Evolutionary conservation across 2,329 filamentous ascomycete genomes (phyloP).

Genomic region (Plenodomus tracheiphilus): DNA sequence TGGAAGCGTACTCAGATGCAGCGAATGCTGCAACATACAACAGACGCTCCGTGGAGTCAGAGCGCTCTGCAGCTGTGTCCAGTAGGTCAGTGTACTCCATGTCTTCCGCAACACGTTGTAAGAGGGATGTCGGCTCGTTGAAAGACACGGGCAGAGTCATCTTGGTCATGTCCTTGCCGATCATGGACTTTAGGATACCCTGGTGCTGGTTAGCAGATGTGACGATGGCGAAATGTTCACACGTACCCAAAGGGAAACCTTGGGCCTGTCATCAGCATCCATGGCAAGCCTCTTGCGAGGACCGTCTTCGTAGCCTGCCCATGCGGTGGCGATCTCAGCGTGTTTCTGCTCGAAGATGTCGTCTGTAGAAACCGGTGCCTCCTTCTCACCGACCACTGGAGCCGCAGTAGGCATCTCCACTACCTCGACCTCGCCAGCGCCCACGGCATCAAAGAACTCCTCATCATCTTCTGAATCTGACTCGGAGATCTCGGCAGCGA

Average conservation of each 20-base stretch:
- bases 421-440: constrained; percentile 87
- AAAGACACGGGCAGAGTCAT: constrained; percentile 99
- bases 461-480: constrained; percentile 78
- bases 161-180: constrained; percentile 99
- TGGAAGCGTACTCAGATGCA: constrained; percentile 94
- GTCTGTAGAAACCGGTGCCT: constrained; percentile 43
- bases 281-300: constrained; percentile 79
- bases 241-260: constrained; percentile 89
- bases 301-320: constrained; percentile 89
- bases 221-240: neutral
- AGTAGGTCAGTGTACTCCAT: constrained; percentile 97
- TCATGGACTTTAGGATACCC: constrained; percentile 98
- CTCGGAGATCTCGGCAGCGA: constrained; percentile 68
- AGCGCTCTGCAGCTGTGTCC: constrained; percentile 81
- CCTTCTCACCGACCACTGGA: constrained; percentile 45
- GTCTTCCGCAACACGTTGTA: constrained; percentile 94
- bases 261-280: constrained; percentile 89
- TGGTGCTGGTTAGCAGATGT: constrained; percentile 47
- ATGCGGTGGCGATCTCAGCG: constrained; percentile 74
- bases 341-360: constrained; percentile 54
- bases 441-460: constrained; percentile 97
- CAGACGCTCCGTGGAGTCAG: constrained; percentile 87
- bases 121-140: constrained; percentile 94
- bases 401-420: constrained; percentile 61
- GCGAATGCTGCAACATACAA: constrained; percentile 96